Percentiles rank a stretch among this genome's conserved stretches.
phyloP scores from a whole-genome alignment of 441 rosid species.

The Pelargonium cotyledonis region DNA sequence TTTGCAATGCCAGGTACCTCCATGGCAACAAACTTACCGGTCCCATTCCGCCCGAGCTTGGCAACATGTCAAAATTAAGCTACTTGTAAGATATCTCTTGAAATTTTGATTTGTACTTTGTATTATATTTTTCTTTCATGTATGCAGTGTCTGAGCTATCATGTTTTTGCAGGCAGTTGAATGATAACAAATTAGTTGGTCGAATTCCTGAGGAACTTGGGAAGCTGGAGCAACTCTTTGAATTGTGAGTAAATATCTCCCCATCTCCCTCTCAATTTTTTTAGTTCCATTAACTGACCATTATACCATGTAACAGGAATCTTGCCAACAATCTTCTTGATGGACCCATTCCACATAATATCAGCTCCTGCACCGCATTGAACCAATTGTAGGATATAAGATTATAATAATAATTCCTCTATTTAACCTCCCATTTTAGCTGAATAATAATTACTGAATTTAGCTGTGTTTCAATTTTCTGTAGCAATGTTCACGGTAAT shows the following conservation, averaged over 20 bases:
- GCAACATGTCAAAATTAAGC: slow-evolving; percentile 90
- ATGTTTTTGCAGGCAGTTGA: slow-evolving; percentile 55
- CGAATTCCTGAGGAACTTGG: slow-evolving; percentile 88
- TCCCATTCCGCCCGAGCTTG: slow-evolving; percentile 82
- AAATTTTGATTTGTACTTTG: not conserved
- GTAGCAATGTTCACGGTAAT: slow-evolving; percentile 82
- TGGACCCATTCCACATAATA: slow-evolving; percentile 73
- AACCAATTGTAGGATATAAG: slow-evolving; percentile 62
- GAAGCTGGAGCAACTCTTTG: slow-evolving; percentile 79
- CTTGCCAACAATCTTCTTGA: slow-evolving; percentile 72
- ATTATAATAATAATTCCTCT: not conserved
- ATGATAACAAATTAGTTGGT: slow-evolving; percentile 61
- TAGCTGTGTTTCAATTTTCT: not conserved
- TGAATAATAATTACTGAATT: not conserved
- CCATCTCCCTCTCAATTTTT: not conserved
- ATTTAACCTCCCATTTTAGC: not conserved
- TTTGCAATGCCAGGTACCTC: slow-evolving; percentile 28
- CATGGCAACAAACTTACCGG: slow-evolving; percentile 87
- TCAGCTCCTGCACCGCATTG: slow-evolving; percentile 73
- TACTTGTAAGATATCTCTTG: slow-evolving; percentile 53
- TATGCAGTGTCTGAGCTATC: not conserved
- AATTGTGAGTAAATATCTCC: slow-evolving; percentile 46
- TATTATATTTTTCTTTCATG: not conserved
- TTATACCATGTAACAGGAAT: slow-evolving; percentile 42
- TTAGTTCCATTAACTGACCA: not conserved